Base-by-base conservation (phyloP, 306 rosid species). In the Vigna reflexopilosa region DNA sequence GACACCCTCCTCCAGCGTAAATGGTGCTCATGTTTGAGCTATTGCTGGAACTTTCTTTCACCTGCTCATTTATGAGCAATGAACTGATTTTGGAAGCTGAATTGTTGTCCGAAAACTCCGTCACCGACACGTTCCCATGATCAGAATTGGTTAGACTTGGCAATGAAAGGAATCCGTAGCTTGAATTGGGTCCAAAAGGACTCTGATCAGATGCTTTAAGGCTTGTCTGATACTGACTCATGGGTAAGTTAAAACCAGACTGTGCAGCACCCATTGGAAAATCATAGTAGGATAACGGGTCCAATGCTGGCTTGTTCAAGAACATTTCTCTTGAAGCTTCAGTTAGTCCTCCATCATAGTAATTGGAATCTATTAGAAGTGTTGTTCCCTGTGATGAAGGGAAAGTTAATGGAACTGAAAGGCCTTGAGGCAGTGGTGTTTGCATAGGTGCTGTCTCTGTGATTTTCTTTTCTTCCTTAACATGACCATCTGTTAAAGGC, bases 21-120 rank as follows among this genome's bases (percentile, higher is more conserved):
- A 83, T 54, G 45, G 38, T 84, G 81, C 96, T 87, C 67, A 89
- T 71, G 69, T 86, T 91, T 71, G 98, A 94, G 88, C 96, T 92
- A 51, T 90, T 94, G 90, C 97, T 94, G 5, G 94, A 93, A 52
- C 89, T 86, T 48, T 92, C 97, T 79, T 90, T 92, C 72, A 86
- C 88, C 56, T 78, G 83, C 22, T 91, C 91, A 56, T 85, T 89
- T 85, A 87, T 72, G 77, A 91, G 84, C 56, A 86, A 77, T 12
- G 90, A 88, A 51, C 85, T 79, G 16, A 90, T 77, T 66, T 86
- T 88, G 0, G 97, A 83, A 61, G 72, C 94, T 6, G 93, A 90
- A 26, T 90, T 85, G 75, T 82, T 91, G 56, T 93, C 95, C 0
- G 97, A 90, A 67, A 89, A 85, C 57, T 92, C 96, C 2, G 90